Base-by-base conservation (phyloP, 805 yeast species). In the Starmerella khaoyaiensis region DNA sequence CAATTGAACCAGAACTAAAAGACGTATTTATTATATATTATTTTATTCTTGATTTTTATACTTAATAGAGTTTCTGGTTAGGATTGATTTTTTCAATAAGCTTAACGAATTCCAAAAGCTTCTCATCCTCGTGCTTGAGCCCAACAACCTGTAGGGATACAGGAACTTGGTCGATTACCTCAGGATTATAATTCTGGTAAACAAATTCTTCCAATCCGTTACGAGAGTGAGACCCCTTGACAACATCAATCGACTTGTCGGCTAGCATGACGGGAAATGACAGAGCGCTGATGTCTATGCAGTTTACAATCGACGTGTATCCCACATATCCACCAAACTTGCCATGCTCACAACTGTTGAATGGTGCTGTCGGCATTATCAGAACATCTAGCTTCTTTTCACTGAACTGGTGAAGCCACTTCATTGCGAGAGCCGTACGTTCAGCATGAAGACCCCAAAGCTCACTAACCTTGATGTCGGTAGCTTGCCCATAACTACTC, bases 111-210 rank as follows among this genome's bases (percentile, higher is more conserved):
- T 39, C 62, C 21, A 72, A 51, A 4, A 67, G 65, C 49, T 69
- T 68, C 49, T 76, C 82, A 49, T 76, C 82, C 42, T 73, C 68
- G 38, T 66, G 68, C 40, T 74, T 61, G 38, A 67, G 61, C 19
- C 75, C 67, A 14, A 72, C 65, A 18, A 76, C 44, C 50, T 76
- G 82, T 6, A 74, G 45, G 3, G 67, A 61, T 3, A 74, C 71
- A 0, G 79, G 77, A 48, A 70, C 71, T 3, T 70, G 71, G 40
- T 63, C 60, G 36, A 55, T 58, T 30, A 62, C 56, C 37, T 65
- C 68, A 5, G 73, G 65, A 37, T 68, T 61, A 55, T 72, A 72
- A 26, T 61, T 40, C 19, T 33, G 30, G 33, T 33, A 17, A 16
- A 33, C n/a, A 17, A 17, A 22, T 15, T 15, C 17, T 21, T 33